Evolutionary conservation across 306 rosid species (phyloP), one percentile per base, ranked within the genome.

Genomic region (Quercus suber): DNA sequence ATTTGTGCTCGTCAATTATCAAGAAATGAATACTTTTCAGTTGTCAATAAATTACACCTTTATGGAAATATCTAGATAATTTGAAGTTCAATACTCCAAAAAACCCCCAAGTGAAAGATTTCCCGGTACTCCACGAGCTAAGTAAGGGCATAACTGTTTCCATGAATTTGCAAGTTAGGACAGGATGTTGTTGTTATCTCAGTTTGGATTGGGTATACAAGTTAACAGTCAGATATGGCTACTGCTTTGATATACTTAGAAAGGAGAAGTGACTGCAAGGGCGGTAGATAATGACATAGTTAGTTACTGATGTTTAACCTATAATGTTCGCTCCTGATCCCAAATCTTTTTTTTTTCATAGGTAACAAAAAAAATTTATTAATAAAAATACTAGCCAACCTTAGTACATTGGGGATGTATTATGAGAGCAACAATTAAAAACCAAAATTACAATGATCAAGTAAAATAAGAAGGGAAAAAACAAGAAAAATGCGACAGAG

Each of bases 251-350:
- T 0, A 1, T n/a, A 57, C 1, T 57, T 57, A 21, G n/a, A 57
- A 57, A 1, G 4, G 4, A 4, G 53, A 12, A 10, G 15, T 45
- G 53, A 10, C 13, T 9, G 53, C 53, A 20, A 3, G 63, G 28
- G 63, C 5, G 0, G 5, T 1, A 57, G 27, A 57, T 57, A 8
- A 57, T 7, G 25, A 1, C 43, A 0, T 37, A 37, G 2, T 37
- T 37, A 10, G 43, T 37, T 37, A 7, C 0, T 0, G 0, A 37
- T 37, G 43, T 37, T 7, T 3, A 6, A 1, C 11, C 0, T 7
- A 37, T 37, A 0, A 0, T 3, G 0, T 7, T 1, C 1, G 41
- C 11, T 37, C 11, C 0, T 7, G 0, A 37, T 11, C 0, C 2
- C 10, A 37, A 37, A 37, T 37, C 10, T 37, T 4, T 7, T 6